Conservation (phyloP, 2,329 filamentous ascomycete species). For the Colletotrichum sp. region DNA sequence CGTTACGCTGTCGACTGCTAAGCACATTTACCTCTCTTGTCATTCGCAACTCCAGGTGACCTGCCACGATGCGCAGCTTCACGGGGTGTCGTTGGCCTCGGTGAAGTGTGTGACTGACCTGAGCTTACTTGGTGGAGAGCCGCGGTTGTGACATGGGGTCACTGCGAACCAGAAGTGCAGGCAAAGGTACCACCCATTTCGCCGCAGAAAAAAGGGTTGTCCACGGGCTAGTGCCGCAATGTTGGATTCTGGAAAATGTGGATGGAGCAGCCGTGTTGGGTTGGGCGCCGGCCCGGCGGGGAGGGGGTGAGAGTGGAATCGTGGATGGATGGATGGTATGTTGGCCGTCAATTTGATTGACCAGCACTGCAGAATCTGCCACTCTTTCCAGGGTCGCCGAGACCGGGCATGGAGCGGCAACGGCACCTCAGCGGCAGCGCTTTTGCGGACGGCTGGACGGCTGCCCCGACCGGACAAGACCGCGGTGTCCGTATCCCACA, state of each 20-base stretch:
- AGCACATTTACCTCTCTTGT: conserved; percentile 15
- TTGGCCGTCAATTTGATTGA: background rate
- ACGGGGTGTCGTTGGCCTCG: conserved; percentile 19
- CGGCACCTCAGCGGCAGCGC: background rate
- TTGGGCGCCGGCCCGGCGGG: conserved; percentile 18
- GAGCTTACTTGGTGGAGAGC: conserved; percentile 22
- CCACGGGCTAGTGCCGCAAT: conserved; percentile 19
- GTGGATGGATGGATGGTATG: background rate
- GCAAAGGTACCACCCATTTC: conserved; percentile 11
- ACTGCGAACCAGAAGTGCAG: conserved; percentile 16
- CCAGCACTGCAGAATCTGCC: conserved; percentile 14
- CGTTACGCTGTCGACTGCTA: background rate
- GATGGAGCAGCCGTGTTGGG: conserved; percentile 18
- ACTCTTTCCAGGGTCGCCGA: conserved; percentile 1
- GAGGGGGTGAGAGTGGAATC: background rate
- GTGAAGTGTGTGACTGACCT: conserved; percentile 17
- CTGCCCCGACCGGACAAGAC: conserved; percentile 9
- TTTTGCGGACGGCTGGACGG: background rate
- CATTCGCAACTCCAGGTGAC: conserved; percentile 16
- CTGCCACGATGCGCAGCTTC: conserved; percentile 9
- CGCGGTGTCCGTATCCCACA: conserved; percentile 13
- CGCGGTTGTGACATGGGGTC: conserved; percentile 17
- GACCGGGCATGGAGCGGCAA: conserved; percentile 13
- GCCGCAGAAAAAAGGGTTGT: background rate
- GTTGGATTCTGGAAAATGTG: conserved; percentile 22